These are phyloP conservation scores for Tetracladium maxilliforme DNA, from an alignment of 2,329 filamentous ascomycete species.

Conservation along the genomic window DNA sequence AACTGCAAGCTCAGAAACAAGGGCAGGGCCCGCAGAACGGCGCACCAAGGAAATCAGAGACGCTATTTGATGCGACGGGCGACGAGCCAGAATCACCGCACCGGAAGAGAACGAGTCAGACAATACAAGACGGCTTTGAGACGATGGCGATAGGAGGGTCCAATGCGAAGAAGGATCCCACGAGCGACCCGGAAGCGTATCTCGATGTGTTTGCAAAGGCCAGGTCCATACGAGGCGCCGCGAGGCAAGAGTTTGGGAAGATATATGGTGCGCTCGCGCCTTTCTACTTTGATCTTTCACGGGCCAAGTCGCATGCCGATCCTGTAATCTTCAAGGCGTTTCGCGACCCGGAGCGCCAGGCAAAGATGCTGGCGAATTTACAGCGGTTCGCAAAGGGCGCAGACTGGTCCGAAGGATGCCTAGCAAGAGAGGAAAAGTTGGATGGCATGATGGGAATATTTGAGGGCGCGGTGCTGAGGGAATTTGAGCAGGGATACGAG, in stretches of 20 bases:
- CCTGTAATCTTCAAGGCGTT: constrained; percentile 79
- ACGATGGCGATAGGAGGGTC: constrained; percentile 43
- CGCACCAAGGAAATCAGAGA: constrained; percentile 29
- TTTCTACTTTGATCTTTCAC: constrained; percentile 73
- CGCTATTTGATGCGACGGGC: constrained; percentile 47
- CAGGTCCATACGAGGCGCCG: constrained; percentile 69
- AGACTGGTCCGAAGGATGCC: constrained; percentile 68
- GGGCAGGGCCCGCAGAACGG: constrained; percentile 14
- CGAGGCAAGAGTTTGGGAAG: constrained; percentile 80
- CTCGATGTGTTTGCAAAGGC: constrained; percentile 56
- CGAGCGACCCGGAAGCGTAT: constrained; percentile 44
- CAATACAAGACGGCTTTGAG: constrained; percentile 61
- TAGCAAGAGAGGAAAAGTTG: constrained; percentile 56
- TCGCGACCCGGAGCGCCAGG: constrained; percentile 77
- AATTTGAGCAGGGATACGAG: constrained; percentile 89
- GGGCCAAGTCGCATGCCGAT: constrained; percentile 59
- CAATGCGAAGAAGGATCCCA: constrained; percentile 12
- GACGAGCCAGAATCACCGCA: too few relatives aligned
- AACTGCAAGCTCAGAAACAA: constrained; percentile 14
- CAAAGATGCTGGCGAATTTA: constrained; percentile 74
- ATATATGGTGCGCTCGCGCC: constrained; percentile 79
- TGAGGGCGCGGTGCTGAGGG: constrained; percentile 75
- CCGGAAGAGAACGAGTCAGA: constrained; percentile 13
- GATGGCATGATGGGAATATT: constrained; percentile 67
- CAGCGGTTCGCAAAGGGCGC: constrained; percentile 61